Evolutionary conservation across 108 stramenopile genomes (phyloP).

Genomic region (Fragilariopsis cylindrus): DNA sequence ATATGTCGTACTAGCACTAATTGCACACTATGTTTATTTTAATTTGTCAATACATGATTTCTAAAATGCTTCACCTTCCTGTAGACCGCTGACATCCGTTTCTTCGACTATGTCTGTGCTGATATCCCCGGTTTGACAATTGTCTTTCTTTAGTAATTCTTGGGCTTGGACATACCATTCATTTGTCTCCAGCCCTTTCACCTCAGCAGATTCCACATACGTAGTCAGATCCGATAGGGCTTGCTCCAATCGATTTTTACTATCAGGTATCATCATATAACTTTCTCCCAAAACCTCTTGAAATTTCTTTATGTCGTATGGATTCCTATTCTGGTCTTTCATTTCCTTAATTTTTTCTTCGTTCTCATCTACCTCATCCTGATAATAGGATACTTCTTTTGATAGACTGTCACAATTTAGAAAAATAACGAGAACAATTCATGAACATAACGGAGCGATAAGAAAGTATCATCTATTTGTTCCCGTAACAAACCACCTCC

Average conservation of each 20-base stretch:
- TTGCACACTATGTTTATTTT: not conserved
- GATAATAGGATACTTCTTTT: slow-evolving; percentile 77
- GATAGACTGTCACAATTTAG: slow-evolving; percentile 43
- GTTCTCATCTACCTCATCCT: slow-evolving; percentile 72
- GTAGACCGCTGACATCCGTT: slow-evolving; percentile 39
- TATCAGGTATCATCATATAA: slow-evolving; percentile 86
- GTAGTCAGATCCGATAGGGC: slow-evolving; percentile 60
- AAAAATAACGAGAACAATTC: not conserved
- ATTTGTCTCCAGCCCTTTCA: not conserved
- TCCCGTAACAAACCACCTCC: no score
- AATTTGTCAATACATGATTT: not conserved
- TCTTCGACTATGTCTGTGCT: slow-evolving; percentile 13
- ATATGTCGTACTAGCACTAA: not conserved
- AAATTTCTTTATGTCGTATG: slow-evolving; percentile 85
- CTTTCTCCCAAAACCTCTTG: slow-evolving; percentile 79
- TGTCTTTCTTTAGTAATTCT: slow-evolving; percentile 23
- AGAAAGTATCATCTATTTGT: not conserved
- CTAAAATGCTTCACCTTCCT: slow-evolving; percentile 49
- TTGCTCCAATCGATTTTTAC: slow-evolving; percentile 52
- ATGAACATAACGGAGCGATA: not conserved
- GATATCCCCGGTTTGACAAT: not conserved
- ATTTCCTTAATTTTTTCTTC: slow-evolving; percentile 67
- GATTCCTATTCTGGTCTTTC: slow-evolving; percentile 65
- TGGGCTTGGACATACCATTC: slow-evolving; percentile 37
- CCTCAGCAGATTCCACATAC: slow-evolving; percentile 35